A percentile compares a stretch with the other conserved stretches of the same genome.
phyloP scores from a whole-genome alignment of 108 stramenopile genomes.

The Bacterosira constricta region DNA sequence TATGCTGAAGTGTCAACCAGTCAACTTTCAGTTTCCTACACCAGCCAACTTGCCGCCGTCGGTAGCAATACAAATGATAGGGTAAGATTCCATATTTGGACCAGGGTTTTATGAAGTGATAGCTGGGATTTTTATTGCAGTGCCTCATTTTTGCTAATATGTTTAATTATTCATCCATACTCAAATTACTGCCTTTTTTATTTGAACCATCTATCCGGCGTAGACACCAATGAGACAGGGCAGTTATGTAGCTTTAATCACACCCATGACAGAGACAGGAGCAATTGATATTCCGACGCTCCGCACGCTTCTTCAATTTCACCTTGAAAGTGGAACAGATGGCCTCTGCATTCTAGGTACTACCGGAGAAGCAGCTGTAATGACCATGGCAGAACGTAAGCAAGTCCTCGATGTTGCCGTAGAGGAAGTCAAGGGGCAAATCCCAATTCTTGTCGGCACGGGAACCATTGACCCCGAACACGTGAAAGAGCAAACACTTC shows the following conservation, averaged over 20 bases:
- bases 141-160: background rate
- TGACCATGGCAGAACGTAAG: slow-evolving; percentile 64
- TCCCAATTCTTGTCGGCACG: slow-evolving; percentile 70
- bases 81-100: slow-evolving; percentile 3
- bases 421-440: slow-evolving; percentile 62
- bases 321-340: slow-evolving; percentile 66
- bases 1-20: background rate
- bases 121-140: background rate
- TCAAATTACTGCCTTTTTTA: background rate
- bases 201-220: background rate
- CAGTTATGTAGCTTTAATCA: slow-evolving; percentile 68
- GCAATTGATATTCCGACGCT: slow-evolving; percentile 58
- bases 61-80: slow-evolving; percentile 40
- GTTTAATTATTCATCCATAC: too few species aligned
- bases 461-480: slow-evolving; percentile 61
- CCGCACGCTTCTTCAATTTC: slow-evolving; percentile 65
- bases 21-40: background rate
- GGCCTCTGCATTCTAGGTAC: slow-evolving; percentile 79
- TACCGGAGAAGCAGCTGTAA: slow-evolving; percentile 72
- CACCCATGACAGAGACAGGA: slow-evolving; percentile 65
- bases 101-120: background rate
- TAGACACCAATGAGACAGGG: slow-evolving; percentile 58
- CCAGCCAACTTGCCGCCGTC: slow-evolving; percentile 14
- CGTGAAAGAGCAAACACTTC: slow-evolving; percentile 56
- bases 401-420: slow-evolving; percentile 56